Percentiles rank a stretch among this genome's conserved stretches.
phyloP scores from a whole-genome alignment of 306 rosid genomes.

The Erythrophleum fordii region DNA sequence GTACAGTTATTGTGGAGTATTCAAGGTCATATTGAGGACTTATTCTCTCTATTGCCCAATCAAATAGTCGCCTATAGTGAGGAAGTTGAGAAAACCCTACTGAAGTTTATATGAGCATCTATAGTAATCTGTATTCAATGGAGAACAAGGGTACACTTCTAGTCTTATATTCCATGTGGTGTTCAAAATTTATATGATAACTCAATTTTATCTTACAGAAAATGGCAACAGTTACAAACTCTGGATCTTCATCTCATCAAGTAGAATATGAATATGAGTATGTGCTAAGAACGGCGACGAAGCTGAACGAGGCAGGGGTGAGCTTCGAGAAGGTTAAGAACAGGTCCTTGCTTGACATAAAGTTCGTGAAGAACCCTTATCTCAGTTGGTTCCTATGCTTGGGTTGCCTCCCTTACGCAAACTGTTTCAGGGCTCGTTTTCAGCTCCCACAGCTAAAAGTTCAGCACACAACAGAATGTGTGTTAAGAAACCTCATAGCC shows the following conservation, averaged over 20 bases:
- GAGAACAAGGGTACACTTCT: too few relatives aligned
- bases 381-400: constrained; percentile 6
- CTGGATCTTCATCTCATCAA: too few relatives aligned
- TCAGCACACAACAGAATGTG: constrained; percentile 22
- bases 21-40: too few relatives aligned
- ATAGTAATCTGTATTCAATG: too few relatives aligned
- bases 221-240: background rate
- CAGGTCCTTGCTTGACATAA: background rate
- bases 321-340: background rate
- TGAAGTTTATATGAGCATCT: too few relatives aligned
- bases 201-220: background rate
- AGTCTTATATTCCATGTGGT: too few relatives aligned
- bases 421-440: background rate
- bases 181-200: too few relatives aligned
- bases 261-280: constrained; percentile 16
- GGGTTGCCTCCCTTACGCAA: background rate
- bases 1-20: too few relatives aligned
- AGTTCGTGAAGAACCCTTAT: background rate
- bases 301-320: constrained; percentile 34
- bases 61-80: too few relatives aligned
- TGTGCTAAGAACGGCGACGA: constrained; percentile 15
- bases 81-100: too few relatives aligned
- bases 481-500: too few relatives aligned
- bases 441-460: constrained; percentile 4
- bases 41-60: too few relatives aligned